A percentile compares a stretch with the other conserved stretches of the same genome.
Conservation (phyloP, 2,329 filamentous ascomycete genomes). For the Verticillium tricorpus region DNA sequence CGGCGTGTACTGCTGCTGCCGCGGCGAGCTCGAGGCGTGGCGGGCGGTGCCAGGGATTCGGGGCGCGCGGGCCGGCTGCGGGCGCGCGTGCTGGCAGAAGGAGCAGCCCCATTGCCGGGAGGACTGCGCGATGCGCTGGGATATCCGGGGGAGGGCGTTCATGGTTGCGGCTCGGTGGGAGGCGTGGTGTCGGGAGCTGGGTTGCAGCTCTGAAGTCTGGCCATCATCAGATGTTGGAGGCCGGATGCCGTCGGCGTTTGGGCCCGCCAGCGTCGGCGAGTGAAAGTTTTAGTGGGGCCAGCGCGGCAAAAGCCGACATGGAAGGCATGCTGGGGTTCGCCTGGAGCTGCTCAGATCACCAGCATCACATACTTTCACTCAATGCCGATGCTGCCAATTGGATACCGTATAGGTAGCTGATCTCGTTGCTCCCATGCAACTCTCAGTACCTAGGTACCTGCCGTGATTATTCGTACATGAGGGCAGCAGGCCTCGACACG, state of each 20-base stretch:
- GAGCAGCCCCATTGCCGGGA: conserved; percentile 30
- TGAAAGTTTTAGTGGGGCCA: background rate
- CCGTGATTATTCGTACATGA: too few relatives aligned
- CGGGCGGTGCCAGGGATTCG: conserved; percentile 13
- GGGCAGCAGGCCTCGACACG: too few relatives aligned
- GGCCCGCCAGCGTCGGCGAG: background rate
- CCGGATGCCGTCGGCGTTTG: conserved; percentile 1
- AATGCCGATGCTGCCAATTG: too few relatives aligned
- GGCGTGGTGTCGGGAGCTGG: background rate
- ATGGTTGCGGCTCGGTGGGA: conserved; percentile 19
- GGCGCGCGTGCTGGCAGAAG: conserved; percentile 30
- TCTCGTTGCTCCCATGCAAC: too few relatives aligned
- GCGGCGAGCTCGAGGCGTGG: conserved; percentile 25
- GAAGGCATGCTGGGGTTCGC: too few relatives aligned
- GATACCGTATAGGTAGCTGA: too few relatives aligned
- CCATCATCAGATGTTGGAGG: background rate
- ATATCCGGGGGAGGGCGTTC: conserved; percentile 33
- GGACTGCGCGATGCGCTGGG: conserved; percentile 23
- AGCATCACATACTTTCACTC: too few relatives aligned
- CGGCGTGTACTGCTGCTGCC: conserved; percentile 20
- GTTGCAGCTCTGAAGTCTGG: background rate
- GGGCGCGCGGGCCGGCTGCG: conserved; percentile 16
- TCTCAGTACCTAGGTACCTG: too few relatives aligned
- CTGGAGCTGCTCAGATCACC: too few relatives aligned
- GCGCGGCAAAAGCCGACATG: too few relatives aligned